Base-by-base conservation (phyloP, 2,329 filamentous ascomycete genomes). In the Talaromyces sp. region DNA sequence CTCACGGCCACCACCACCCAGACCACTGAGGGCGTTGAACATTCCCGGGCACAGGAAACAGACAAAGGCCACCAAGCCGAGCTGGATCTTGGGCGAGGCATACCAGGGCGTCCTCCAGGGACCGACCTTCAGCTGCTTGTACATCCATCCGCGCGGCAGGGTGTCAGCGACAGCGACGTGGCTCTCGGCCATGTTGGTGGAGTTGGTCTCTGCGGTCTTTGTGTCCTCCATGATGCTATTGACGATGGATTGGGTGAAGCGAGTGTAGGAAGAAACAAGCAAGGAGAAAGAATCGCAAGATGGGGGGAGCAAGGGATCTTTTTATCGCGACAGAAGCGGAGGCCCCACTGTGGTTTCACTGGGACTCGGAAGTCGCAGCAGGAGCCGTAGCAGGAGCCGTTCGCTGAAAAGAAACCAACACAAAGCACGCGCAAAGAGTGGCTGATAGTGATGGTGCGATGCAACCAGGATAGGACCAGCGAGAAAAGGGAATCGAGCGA, bases 21-120 rank as follows among this genome's bases (percentile, higher is more conserved):
- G 76, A 62, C 85, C 85, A 60, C 74, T 71, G 24, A 88, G 72
- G 31, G 85, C 83, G 66, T 87, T 88, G 75, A 84, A 87, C 83
- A 88, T 86, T 67, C 85, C 85, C 1, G 86, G 86, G 69, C 86
- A 88, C 65, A 88, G 69, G 77, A 88, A 87, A 69, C 85, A 88
- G 46, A 88, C 84, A 60, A 88, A 78, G 54, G 85, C 78, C 59
- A 91, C 86, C 81, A 90, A 83, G 63, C 87, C 70, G 48, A 91
- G 80, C 76, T 91, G 88, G 61, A 87, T 74, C 68, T 83, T 83
- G 27, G 88, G 88, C 62, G 88, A 89, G 46, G 88, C 88, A 27
- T 88, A 91, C 82, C 85, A 89, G 48, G 76, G 74, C 6, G 86
- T 59, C 62, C 80, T 79, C 50, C 73, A 70, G 58, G 77, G 75